A percentile compares a stretch with the other conserved stretches of the same genome.
These are phyloP conservation scores for Backusella mclennaniae DNA, from an alignment of 192 early-diverging fungal genomes.

Conservation along the genomic window DNA sequence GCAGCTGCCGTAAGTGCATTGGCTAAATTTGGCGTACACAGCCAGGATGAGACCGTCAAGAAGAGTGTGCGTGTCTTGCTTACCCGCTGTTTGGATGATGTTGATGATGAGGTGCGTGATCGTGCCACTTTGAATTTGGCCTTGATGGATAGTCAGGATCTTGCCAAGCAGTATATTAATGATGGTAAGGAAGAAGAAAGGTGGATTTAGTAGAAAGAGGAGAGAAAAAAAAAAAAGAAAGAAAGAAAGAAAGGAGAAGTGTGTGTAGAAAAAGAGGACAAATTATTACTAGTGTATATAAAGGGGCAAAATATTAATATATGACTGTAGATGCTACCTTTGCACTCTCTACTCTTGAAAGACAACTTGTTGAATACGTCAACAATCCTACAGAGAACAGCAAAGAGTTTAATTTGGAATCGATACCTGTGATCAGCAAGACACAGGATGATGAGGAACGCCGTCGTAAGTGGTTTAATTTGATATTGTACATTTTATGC, in stretches of 20 bases:
- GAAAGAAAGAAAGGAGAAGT: background rate
- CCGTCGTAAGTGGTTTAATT: conserved; percentile 45
- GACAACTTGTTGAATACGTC: conserved; percentile 85
- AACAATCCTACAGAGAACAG: conserved; percentile 61
- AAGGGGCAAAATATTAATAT: background rate
- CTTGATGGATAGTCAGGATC: conserved; percentile 66
- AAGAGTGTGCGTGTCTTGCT: conserved; percentile 83
- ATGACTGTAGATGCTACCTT: conserved; percentile 70
- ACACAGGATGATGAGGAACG: conserved; percentile 84
- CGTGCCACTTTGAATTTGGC: conserved; percentile 88
- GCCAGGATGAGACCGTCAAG: conserved; percentile 66
- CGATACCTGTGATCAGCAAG: conserved; percentile 80
- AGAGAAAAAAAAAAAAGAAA: background rate
- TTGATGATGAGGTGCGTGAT: conserved; percentile 98
- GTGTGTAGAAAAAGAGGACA: background rate
- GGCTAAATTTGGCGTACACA: conserved; percentile 90
- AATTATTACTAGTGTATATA: too few species aligned
- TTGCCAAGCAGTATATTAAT: conserved; percentile 49
- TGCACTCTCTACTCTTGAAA: conserved; percentile 82
- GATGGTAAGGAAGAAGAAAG: conserved; percentile 59
- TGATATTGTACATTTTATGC: background rate
- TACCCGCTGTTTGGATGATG: conserved; percentile 87
- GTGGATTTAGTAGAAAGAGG: background rate
- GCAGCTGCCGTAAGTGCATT: conserved; percentile 96
- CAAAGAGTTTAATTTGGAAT: conserved; percentile 76